A percentile compares a stretch with the other conserved stretches of the same genome.
Conservation (phyloP, 2,329 filamentous ascomycete genomes). For the Arthrocladium fulminans region DNA sequence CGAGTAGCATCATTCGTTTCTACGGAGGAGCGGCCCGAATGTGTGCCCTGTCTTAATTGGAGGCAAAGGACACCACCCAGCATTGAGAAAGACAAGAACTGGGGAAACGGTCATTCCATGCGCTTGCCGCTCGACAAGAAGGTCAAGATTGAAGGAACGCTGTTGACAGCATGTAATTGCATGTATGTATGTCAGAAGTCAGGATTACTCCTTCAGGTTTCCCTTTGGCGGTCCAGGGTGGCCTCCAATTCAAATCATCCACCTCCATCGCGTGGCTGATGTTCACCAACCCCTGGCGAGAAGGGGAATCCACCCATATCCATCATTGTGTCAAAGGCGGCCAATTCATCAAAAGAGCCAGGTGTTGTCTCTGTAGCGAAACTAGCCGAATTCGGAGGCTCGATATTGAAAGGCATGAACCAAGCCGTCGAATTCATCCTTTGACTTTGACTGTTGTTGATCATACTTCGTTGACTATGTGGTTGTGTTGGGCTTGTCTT, state of each 20-base stretch:
- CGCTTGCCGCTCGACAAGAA: too few relatives aligned
- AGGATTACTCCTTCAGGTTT: too few relatives aligned
- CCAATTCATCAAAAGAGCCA: slow-evolving; percentile 9
- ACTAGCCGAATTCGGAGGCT: slow-evolving; percentile 50
- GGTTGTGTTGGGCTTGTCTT: neutral
- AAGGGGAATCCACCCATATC: slow-evolving; percentile 1
- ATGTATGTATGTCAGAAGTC: too few relatives aligned
- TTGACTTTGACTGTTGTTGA: neutral
- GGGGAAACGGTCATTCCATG: too few relatives aligned
- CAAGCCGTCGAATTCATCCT: slow-evolving; percentile 49
- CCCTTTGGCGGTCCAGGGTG: too few relatives aligned
- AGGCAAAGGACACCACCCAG: too few relatives aligned
- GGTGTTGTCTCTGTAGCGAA: slow-evolving; percentile 17
- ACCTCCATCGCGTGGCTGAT: neutral
- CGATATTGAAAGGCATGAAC: slow-evolving; percentile 90
- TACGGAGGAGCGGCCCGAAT: too few relatives aligned
- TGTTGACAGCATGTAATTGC: too few relatives aligned
- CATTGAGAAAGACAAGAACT: too few relatives aligned
- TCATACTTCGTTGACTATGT: neutral
- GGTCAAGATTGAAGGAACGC: too few relatives aligned
- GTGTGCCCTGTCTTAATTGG: too few relatives aligned
- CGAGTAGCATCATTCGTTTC: too few relatives aligned
- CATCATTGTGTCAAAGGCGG: neutral
- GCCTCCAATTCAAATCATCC: neutral
- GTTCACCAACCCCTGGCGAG: neutral